phyloP scores from a whole-genome alignment of 129 eudicot species.

The Escallonia herrerae region DNA sequence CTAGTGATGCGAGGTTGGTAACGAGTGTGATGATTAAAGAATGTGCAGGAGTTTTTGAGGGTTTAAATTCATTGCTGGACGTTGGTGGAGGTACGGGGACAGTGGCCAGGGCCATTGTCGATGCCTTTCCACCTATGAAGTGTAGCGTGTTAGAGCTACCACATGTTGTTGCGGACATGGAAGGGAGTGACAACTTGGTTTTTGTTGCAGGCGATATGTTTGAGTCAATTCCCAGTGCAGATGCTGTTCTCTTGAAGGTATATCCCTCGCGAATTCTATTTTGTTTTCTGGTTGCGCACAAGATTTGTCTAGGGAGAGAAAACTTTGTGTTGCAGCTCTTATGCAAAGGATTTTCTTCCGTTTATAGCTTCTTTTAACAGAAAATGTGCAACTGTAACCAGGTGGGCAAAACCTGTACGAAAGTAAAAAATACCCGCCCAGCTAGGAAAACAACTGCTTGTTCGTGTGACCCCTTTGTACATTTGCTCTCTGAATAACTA shows the following conservation, averaged over 20 bases:
- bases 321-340: no score
- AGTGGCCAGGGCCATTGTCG: slow-evolving; percentile 16
- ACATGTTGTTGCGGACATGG: slow-evolving; percentile 25
- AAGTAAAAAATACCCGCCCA: no score
- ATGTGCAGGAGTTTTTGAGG: slow-evolving; percentile 11
- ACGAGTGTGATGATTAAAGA: slow-evolving; percentile 8
- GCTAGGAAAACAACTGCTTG: no score
- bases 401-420: no score
- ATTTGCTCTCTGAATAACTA: no score
- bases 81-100: slow-evolving; percentile 36
- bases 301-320: no score
- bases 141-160: slow-evolving; percentile 34
- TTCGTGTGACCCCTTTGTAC: no score
- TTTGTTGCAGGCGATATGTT: slow-evolving; percentile 28
- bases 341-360: no score
- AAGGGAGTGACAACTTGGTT: slow-evolving; percentile 19
- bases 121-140: slow-evolving; percentile 20
- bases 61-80: slow-evolving; percentile 29
- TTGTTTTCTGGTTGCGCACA: no score
- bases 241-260: slow-evolving; percentile 28
- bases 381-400: no score
- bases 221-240: slow-evolving; percentile 22
- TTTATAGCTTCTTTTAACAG: no score
- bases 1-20: slow-evolving; percentile 23
- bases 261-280: no score